Percentiles rank a stretch among this genome's conserved stretches.
phyloP scores from a whole-genome alignment of 2,329 filamentous ascomycete genomes.

The Xylaria sp. region DNA sequence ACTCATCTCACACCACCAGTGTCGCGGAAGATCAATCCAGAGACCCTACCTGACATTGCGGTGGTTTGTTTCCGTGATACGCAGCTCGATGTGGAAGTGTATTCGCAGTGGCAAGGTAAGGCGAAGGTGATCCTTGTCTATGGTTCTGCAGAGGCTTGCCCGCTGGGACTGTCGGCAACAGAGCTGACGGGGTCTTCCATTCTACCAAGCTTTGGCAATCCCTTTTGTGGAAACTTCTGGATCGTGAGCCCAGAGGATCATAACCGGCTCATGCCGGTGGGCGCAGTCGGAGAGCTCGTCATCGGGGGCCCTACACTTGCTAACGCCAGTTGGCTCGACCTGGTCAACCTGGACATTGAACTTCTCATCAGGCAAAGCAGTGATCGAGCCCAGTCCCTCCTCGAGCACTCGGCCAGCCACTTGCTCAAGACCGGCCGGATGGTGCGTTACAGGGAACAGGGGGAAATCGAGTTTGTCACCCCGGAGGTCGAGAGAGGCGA shows the following conservation, averaged over 20 bases:
- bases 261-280: slow-evolving; percentile 47
- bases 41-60: slow-evolving; percentile 27
- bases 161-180: slow-evolving; percentile 46
- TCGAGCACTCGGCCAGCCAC: slow-evolving; percentile 26
- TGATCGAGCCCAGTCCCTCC: slow-evolving; percentile 19
- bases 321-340: slow-evolving; percentile 37
- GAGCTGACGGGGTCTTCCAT: slow-evolving; percentile 37
- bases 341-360: slow-evolving; percentile 29
- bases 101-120: slow-evolving; percentile 41
- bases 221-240: slow-evolving; percentile 47
- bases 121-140: slow-evolving; percentile 47
- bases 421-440: slow-evolving; percentile 47
- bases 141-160: slow-evolving; percentile 47
- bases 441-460: slow-evolving; percentile 45
- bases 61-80: slow-evolving; percentile 39
- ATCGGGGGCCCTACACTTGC: slow-evolving; percentile 52
- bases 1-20: slow-evolving; percentile 48
- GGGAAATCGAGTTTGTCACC: slow-evolving; percentile 45
- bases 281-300: slow-evolving; percentile 53
- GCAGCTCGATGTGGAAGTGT: slow-evolving; percentile 46
- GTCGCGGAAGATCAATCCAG: slow-evolving; percentile 33
- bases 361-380: slow-evolving; percentile 21
- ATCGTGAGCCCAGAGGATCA: slow-evolving; percentile 49
- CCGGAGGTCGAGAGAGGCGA: slow-evolving; percentile 39
- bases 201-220: slow-evolving; percentile 41